phyloP scores from a whole-genome alignment of 495 filamentous ascomycete genomes.

The Collariella sp. region DNA sequence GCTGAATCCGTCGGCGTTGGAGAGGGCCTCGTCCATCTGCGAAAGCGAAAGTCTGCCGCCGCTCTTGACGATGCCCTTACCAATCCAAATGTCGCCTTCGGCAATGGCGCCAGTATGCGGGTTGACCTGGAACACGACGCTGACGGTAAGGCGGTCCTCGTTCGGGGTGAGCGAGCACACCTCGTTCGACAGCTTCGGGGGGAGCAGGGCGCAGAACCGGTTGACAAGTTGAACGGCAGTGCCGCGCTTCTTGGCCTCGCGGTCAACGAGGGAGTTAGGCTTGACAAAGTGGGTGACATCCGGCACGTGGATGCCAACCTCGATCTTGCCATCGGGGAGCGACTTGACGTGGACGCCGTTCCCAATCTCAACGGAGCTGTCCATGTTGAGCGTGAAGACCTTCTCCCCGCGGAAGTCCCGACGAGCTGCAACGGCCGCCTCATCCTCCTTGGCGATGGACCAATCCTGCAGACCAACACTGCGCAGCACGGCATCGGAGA shows the following conservation, averaged over 20 bases:
- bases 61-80: conserved; percentile 89
- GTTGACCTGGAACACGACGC: conserved; percentile 84
- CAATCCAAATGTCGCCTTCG: conserved; percentile 83
- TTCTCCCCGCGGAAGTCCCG: conserved; percentile 87
- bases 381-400: conserved; percentile 85
- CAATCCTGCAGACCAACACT: conserved; percentile 89
- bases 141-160: conserved; percentile 83
- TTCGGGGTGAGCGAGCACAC: conserved; percentile 80
- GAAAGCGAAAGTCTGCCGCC: conserved; percentile 72
- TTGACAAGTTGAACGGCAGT: conserved; percentile 93
- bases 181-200: conserved; percentile 72
- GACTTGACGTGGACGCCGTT: conserved; percentile 87
- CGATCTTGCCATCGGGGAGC: conserved; percentile 71
- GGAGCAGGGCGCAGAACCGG: conserved; percentile 83
- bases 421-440: conserved; percentile 62
- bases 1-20: conserved; percentile 48
- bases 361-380: conserved; percentile 73
- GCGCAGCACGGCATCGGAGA: conserved; percentile 89
- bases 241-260: conserved; percentile 95
- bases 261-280: conserved; percentile 87
- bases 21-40: conserved; percentile 72
- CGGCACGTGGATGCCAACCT: conserved; percentile 91
- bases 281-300: conserved; percentile 98
- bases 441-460: conserved; percentile 74
- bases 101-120: conserved; percentile 64